Evolutionary conservation across 495 filamentous ascomycete genomes (phyloP).

Genomic region (Xylaria longipes): DNA sequence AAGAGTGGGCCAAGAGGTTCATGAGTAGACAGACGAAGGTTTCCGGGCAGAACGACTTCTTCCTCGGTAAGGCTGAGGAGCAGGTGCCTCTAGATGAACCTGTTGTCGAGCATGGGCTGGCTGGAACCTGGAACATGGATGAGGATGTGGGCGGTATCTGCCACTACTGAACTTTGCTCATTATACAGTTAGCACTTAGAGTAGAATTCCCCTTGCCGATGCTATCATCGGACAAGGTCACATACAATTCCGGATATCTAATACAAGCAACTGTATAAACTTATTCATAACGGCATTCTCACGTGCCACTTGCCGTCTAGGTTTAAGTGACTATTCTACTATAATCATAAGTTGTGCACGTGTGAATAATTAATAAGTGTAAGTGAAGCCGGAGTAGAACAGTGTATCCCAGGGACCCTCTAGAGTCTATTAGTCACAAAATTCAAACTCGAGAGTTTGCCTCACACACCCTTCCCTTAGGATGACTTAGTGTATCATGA

Average conservation of each 20-base stretch:
- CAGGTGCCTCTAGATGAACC: slow-evolving; percentile 48
- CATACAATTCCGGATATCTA: background rate
- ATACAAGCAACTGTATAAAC: background rate
- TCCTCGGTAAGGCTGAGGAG: slow-evolving; percentile 65
- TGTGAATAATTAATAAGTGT: background rate
- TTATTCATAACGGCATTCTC: background rate
- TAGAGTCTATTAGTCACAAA: background rate
- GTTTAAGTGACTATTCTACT: too few relatives aligned
- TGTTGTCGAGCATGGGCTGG: slow-evolving; percentile 78
- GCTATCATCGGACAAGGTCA: background rate
- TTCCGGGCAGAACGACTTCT: slow-evolving; percentile 58
- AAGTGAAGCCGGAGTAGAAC: background rate
- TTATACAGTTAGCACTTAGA: background rate
- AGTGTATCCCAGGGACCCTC: too few relatives aligned
- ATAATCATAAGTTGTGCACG: background rate
- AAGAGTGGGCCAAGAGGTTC: slow-evolving; percentile 78
- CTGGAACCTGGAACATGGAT: slow-evolving; percentile 84
- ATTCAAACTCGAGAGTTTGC: background rate
- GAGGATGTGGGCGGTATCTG: slow-evolving; percentile 71
- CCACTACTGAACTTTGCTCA: slow-evolving; percentile 43
- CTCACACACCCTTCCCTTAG: background rate
- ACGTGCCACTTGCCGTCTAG: background rate
- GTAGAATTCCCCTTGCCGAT: background rate
- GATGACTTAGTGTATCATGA: background rate
- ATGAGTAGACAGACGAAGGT: slow-evolving; percentile 62